Conservation (phyloP, 768 basidiomycete genomes). For the Sarcodon sp. region DNA sequence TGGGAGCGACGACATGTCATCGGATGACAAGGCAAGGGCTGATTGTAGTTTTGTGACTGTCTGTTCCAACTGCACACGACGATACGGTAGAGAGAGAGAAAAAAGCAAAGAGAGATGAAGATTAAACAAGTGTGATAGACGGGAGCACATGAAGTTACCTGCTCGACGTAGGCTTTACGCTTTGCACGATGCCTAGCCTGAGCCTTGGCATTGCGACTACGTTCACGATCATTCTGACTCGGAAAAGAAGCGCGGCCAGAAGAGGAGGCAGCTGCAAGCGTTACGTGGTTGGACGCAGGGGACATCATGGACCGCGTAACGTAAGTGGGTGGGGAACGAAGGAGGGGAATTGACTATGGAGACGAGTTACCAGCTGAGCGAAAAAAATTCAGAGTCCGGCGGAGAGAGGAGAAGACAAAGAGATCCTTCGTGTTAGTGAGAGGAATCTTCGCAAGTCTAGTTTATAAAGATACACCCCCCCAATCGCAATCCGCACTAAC, state of each 20-base stretch:
- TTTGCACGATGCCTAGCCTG: conserved; percentile 87
- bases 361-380: neutral
- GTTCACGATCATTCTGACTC: neutral
- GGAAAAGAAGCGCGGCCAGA: neutral
- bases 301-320: neutral
- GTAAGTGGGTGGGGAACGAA: neutral
- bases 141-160: conserved; percentile 27
- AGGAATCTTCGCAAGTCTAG: neutral
- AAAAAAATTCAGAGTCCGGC: neutral
- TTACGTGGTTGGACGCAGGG: neutral
- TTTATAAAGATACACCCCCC: no score
- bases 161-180: conserved; percentile 87
- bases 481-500: no score
- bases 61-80: conserved; percentile 51
- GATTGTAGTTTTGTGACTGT: conserved; percentile 79
- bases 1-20: conserved; percentile 62
- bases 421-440: neutral
- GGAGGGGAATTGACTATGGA: neutral
- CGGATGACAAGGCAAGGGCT: conserved; percentile 56
- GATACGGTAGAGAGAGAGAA: conserved; percentile 1
- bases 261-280: neutral
- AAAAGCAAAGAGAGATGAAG: conserved; percentile 1
- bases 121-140: conserved; percentile 4
- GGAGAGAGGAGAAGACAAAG: neutral
- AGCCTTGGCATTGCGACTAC: conserved; percentile 40